These are phyloP conservation scores for Carallia brachiata DNA, from an alignment of 345 rosid genomes.

Conservation along the genomic window DNA sequence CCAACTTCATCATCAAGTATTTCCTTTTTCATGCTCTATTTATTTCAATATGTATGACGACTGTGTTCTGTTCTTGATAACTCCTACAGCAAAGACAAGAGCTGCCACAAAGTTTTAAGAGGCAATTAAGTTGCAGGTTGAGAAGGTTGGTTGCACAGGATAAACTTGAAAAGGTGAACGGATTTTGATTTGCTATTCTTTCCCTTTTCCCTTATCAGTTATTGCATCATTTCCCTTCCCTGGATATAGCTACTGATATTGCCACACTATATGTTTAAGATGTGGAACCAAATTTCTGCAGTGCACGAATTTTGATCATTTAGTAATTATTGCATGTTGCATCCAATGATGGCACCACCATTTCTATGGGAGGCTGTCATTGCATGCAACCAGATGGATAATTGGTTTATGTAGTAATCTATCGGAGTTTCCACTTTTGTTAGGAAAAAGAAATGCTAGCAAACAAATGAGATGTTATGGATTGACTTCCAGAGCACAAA, in stretches of 20 bases:
- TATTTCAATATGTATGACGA: slow-evolving; percentile 1
- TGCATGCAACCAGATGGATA: not conserved
- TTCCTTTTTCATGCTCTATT: not conserved
- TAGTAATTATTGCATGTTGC: too few species aligned
- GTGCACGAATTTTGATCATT: not conserved
- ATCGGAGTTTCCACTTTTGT: too few species aligned
- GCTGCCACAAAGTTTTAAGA: slow-evolving; percentile 70
- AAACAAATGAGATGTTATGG: not conserved
- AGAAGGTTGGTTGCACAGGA: slow-evolving; percentile 73
- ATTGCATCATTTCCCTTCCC: not conserved
- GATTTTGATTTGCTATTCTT: not conserved
- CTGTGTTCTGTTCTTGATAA: slow-evolving; percentile 17
- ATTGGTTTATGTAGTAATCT: not conserved
- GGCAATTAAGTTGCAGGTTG: slow-evolving; percentile 65
- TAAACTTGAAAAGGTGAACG: slow-evolving; percentile 74
- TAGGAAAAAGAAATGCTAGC: too few species aligned
- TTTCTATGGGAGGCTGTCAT: too few species aligned
- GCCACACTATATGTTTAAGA: not conserved
- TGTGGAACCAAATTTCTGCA: not conserved
- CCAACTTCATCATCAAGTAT: not conserved
- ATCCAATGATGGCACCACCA: too few species aligned
- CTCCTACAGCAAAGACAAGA: slow-evolving; percentile 65
- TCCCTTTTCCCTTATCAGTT: not conserved
- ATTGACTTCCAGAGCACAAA: not conserved
- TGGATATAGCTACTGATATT: not conserved